Evolutionary conservation across 2,329 filamentous ascomycete species (phyloP).

Genomic region (Colletotrichum plurivorum): DNA sequence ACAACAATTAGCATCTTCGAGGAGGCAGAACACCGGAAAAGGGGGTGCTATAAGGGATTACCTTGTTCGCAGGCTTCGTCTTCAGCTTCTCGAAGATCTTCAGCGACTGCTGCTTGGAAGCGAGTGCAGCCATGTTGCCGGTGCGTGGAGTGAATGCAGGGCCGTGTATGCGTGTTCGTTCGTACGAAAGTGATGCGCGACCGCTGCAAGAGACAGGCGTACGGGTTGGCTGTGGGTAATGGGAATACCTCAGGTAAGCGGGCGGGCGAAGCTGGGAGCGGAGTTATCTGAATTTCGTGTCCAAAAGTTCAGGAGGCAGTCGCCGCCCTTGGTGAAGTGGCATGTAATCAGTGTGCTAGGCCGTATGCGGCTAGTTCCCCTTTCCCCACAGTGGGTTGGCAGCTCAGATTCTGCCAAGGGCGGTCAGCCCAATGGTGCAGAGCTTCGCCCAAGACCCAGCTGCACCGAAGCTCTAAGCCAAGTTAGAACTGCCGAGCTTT

Average conservation of each 20-base stretch:
- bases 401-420: conserved; percentile 53
- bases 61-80: conserved; percentile 94
- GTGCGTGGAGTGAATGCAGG: conserved; percentile 17
- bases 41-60: conserved; percentile 56
- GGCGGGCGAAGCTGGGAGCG: conserved; percentile 31
- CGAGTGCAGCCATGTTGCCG: conserved; percentile 75
- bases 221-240: conserved; percentile 16
- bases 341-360: conserved; percentile 37
- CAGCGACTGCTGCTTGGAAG: conserved; percentile 94
- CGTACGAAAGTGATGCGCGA: conserved; percentile 15
- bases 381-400: conserved; percentile 37
- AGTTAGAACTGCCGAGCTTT: conserved; percentile 23
- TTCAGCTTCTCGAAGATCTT: conserved; percentile 99
- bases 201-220: conserved; percentile 6
- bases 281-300: conserved; percentile 40
- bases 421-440: conserved; percentile 48
- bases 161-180: neutral
- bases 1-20: conserved; percentile 39
- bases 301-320: conserved; percentile 42
- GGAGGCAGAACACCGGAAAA: conserved; percentile 36
- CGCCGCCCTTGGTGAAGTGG: conserved; percentile 41
- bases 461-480: conserved; percentile 25
- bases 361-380: conserved; percentile 1
- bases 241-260: conserved; percentile 25
- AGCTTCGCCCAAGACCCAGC: conserved; percentile 20